Evolutionary conservation across 805 yeast genomes (phyloP).

Genomic region (Yarrowia sp.): DNA sequence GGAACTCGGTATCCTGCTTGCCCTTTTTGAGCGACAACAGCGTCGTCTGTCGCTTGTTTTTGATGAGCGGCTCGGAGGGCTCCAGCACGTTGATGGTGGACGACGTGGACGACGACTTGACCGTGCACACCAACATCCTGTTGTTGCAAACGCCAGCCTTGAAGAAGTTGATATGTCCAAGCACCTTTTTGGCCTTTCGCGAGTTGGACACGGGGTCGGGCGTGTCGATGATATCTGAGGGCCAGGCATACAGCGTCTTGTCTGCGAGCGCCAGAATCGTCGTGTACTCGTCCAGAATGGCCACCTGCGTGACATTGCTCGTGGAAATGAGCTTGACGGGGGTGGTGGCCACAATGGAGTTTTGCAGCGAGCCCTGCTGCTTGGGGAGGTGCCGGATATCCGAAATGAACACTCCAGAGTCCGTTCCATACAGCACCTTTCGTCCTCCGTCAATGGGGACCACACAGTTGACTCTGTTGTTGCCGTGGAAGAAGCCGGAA

Average conservation of each 20-base stretch:
- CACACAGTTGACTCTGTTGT: conserved; percentile 81
- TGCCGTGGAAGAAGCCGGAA: conserved; percentile 69
- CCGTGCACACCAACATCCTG: conserved; percentile 82
- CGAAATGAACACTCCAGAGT: conserved; percentile 82
- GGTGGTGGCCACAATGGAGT: conserved; percentile 36
- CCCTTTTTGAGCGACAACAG: conserved; percentile 41
- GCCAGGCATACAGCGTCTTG: conserved; percentile 73
- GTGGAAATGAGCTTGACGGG: conserved; percentile 76
- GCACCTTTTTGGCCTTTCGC: conserved; percentile 68
- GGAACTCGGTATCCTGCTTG: conserved; percentile 57
- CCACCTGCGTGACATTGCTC: conserved; percentile 79
- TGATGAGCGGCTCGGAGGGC: conserved; percentile 66
- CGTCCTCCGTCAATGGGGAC: conserved; percentile 95
- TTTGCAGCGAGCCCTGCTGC: conserved; percentile 43
- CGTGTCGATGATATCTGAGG: conserved; percentile 54
- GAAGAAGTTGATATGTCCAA: conserved; percentile 86
- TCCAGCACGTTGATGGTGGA: conserved; percentile 78
- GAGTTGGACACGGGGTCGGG: conserved; percentile 47
- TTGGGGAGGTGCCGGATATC: conserved; percentile 51
- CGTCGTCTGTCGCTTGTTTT: conserved; percentile 42
- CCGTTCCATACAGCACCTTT: conserved; percentile 86
- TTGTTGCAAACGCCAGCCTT: conserved; percentile 92
- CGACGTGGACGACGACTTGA: conserved; percentile 75
- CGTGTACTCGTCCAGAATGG: conserved; percentile 87
- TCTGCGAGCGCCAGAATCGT: conserved; percentile 79